A percentile compares a stretch with the other conserved stretches of the same genome.
Conservation (phyloP, 2,329 filamentous ascomycete genomes). For the Erysiphe pulchra region DNA sequence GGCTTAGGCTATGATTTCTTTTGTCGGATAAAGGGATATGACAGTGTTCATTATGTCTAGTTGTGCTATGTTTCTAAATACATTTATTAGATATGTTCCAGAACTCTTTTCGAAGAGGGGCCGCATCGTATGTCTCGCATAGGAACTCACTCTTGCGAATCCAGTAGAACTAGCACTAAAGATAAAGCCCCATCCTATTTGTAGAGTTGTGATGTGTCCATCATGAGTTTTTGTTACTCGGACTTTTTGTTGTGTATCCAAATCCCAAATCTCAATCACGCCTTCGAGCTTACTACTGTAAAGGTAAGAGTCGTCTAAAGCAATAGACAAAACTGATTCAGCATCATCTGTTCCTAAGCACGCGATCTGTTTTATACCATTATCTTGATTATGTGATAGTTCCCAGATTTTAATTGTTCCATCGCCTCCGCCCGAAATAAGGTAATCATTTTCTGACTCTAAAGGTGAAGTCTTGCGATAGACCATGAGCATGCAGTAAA, state of each 20-base stretch:
- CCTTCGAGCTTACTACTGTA: conserved; percentile 78
- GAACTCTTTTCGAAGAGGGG: no score
- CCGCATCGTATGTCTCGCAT: no score
- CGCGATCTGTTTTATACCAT: conserved; percentile 45
- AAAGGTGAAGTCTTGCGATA: conserved; percentile 40
- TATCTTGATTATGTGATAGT: conserved; percentile 26
- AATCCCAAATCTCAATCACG: conserved; percentile 84
- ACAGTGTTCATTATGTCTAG: conserved; percentile 32
- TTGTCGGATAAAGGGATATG: conserved; percentile 32
- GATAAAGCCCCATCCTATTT: conserved; percentile 61
- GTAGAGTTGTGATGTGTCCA: conserved; percentile 64
- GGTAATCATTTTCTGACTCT: conserved; percentile 48
- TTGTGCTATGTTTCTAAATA: conserved; percentile 36
- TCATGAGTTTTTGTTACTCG: conserved; percentile 61
- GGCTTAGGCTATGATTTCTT: conserved; percentile 54
- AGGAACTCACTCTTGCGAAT: conserved; percentile 42
- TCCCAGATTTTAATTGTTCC: conserved; percentile 90
- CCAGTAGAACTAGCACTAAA: conserved; percentile 81
- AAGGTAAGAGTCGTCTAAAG: conserved; percentile 71
- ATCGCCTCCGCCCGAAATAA: conserved; percentile 81
- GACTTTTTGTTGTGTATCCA: conserved; percentile 78
- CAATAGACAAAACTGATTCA: conserved; percentile 47
- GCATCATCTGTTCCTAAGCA: conserved; percentile 33
- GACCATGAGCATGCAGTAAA: conserved; percentile 85
- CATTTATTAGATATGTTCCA: conserved; percentile 1